Evolutionary conservation across 768 basidiomycete genomes (phyloP), one percentile per base, ranked within the genome.

Genomic region (Tulasnella sp.): DNA sequence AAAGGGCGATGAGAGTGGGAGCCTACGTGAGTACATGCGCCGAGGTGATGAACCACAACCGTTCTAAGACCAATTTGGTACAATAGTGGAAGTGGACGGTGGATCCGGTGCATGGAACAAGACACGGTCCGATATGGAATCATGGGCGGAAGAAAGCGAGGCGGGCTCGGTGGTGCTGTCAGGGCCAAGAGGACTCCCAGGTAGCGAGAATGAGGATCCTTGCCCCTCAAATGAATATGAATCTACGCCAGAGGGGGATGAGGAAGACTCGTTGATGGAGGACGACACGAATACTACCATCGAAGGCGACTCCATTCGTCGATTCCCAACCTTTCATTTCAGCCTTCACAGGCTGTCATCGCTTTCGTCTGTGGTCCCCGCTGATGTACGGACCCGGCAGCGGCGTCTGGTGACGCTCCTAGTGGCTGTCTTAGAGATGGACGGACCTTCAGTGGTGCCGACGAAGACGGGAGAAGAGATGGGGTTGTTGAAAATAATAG

Each of bases 251-350:
- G 39, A 40, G n/a, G 73, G 44, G 8, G 74, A 75, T 2, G 74
- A 75, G 75, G 75, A 75, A 34, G 62, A 68, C 27, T 68, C 62
- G 7, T 68, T 68, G 27, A 68, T 68, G 62, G 62, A 68, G 62
- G 62, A 68, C 12, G 62, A 68, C 3, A 68, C 62, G 12, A 68
- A 68, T 18, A 68, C 62, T 27, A 68, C 62, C 75, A 34, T 31
- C 9, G 78, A 72, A n/a, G 87, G 89, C 0, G 92, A 92, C 0
- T 94, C 93, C 24, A 92, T 95, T 81, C 90, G 88, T 12, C 88
- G 87, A 14, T 94, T 95, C 82, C 94, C 94, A 3, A 85, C 87
- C 10, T 95, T 94, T 82, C 90, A 92, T 80, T 94, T 95, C 85
- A 91, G 87, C 82, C 85, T 93, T 24, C 89, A 93, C 83, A 82